Evolutionary conservation across 768 basidiomycete genomes (phyloP).

Genomic region (Lactarius deliciosus): DNA sequence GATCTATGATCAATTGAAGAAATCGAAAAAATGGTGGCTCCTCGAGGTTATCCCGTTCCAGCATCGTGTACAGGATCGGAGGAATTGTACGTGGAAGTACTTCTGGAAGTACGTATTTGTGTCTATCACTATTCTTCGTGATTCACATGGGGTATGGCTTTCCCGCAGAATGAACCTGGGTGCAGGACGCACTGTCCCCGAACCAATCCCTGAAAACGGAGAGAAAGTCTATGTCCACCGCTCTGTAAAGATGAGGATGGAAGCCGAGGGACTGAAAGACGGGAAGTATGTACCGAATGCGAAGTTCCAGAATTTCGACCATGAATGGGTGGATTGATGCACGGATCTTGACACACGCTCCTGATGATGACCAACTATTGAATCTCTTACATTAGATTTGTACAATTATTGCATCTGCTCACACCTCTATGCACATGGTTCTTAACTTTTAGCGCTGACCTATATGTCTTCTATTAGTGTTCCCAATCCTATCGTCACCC

Average conservation of each 20-base stretch:
- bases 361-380: neutral
- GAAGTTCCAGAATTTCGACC: slow-evolving; percentile 28
- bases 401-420: neutral
- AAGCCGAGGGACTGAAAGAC: slow-evolving; percentile 30
- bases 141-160: neutral
- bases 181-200: slow-evolving; percentile 6
- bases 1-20: slow-evolving; percentile 57
- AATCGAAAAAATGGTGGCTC: slow-evolving; percentile 58
- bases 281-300: slow-evolving; percentile 37
- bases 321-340: slow-evolving; percentile 32
- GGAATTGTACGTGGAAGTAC: neutral
- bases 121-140: neutral
- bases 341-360: neutral
- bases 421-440: neutral
- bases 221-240: slow-evolving; percentile 14
- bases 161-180: slow-evolving; percentile 13
- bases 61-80: slow-evolving; percentile 2
- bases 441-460: no score
- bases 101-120: slow-evolving; percentile 9
- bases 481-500: neutral
- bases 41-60: slow-evolving; percentile 48
- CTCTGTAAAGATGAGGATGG: slow-evolving; percentile 17
- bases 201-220: neutral
- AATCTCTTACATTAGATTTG: neutral
- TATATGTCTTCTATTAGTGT: neutral